These are phyloP conservation scores for Cyclotella distinguenda DNA, from an alignment of 108 stramenopile species.

Conservation along the genomic window DNA sequence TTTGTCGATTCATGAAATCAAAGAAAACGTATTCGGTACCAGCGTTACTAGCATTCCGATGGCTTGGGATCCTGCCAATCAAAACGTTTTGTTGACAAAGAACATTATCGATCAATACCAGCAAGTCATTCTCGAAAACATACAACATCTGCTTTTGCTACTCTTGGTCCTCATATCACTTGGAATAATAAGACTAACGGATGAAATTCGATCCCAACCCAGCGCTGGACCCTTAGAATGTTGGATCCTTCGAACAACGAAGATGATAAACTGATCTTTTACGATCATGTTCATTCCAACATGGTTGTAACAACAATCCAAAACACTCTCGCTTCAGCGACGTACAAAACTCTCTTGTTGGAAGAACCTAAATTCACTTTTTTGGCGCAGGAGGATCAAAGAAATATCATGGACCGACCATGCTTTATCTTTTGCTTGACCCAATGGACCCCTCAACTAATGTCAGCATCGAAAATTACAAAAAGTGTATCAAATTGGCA, in stretches of 20 bases:
- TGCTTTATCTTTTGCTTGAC: too few relatives aligned
- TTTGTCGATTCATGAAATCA: too few relatives aligned
- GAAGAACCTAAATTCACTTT: too few relatives aligned
- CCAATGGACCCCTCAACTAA: not conserved
- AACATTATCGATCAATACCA: constrained; percentile 3
- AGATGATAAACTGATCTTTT: not conserved
- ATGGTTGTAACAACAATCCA: too few relatives aligned
- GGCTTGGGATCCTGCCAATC: not conserved
- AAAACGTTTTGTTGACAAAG: too few relatives aligned
- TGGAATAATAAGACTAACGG: not conserved
- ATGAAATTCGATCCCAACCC: not conserved
- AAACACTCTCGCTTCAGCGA: too few relatives aligned
- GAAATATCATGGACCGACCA: too few relatives aligned
- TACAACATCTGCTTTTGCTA: not conserved
- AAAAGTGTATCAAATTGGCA: not conserved
- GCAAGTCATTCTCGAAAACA: not conserved
- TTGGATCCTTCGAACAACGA: not conserved
- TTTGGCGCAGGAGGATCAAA: too few relatives aligned
- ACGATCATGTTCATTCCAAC: not conserved
- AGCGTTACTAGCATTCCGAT: not conserved
- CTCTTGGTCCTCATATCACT: not conserved
- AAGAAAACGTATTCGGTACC: not conserved
- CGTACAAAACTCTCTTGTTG: too few relatives aligned
- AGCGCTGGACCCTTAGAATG: not conserved
- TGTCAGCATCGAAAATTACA: constrained; percentile 2